Evolutionary conservation across 805 yeast genomes (phyloP).

Genomic region (Candida easanensis): DNA sequence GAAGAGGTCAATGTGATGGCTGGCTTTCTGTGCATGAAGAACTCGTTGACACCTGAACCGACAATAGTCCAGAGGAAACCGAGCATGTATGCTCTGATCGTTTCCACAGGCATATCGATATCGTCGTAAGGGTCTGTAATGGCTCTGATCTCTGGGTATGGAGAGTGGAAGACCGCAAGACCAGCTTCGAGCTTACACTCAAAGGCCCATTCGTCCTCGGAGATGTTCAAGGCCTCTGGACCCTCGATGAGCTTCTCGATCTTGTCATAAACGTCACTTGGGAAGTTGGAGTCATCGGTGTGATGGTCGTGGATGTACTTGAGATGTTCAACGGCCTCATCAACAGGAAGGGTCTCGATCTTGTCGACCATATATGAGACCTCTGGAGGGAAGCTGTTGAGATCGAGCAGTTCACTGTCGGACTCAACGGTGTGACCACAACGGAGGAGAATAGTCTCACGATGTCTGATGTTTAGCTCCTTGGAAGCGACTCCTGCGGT

Average conservation of each 20-base stretch:
- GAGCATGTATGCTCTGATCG: conserved; percentile 38
- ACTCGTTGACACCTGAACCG: conserved; percentile 53
- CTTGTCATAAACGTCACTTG: conserved; percentile 24
- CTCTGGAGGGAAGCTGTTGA: conserved; percentile 14
- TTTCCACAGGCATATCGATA: conserved; percentile 45
- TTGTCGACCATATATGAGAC: conserved; percentile 38
- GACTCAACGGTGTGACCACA: conserved; percentile 16
- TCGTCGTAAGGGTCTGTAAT: conserved; percentile 54
- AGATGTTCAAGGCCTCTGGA: conserved; percentile 20
- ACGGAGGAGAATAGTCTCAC: conserved; percentile 11
- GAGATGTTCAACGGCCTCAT: conserved; percentile 25
- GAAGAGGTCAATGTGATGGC: conserved; percentile 40
- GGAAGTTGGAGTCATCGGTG: conserved; percentile 46
- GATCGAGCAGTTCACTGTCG: conserved; percentile 18
- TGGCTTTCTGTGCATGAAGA: conserved; percentile 54
- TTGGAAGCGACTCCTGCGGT: conserved; percentile 7
- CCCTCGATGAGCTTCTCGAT: conserved; percentile 30
- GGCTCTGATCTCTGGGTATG: conserved; percentile 67
- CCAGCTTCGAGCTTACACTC: conserved; percentile 34
- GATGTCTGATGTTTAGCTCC: conserved; percentile 11
- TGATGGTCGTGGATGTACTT: conserved; percentile 40
- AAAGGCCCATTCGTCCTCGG: conserved; percentile 20
- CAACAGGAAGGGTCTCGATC: conserved; percentile 28
- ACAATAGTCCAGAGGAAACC: conserved; percentile 46
- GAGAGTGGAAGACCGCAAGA: conserved; percentile 37